Evolutionary conservation across 805 yeast species (phyloP).

Genomic region (Metschnikowia orientalis): DNA sequence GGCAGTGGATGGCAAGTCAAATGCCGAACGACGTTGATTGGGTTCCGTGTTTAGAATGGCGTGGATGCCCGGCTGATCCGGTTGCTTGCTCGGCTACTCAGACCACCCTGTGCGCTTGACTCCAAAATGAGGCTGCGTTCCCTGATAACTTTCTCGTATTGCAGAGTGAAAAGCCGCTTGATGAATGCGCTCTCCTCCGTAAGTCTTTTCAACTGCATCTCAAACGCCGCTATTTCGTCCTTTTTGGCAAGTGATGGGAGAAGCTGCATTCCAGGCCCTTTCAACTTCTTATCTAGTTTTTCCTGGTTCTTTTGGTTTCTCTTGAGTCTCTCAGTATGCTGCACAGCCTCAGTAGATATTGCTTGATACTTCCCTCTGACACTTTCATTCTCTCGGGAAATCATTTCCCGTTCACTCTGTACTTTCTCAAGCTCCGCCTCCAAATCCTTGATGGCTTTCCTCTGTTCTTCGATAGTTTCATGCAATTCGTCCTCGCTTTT

Average conservation of each 20-base stretch:
- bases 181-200: conserved; percentile 29
- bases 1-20: too few species aligned
- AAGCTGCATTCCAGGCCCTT: conserved; percentile 33
- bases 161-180: conserved; percentile 24
- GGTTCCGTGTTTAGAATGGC: conserved; percentile 26
- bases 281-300: conserved; percentile 20
- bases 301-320: conserved; percentile 19
- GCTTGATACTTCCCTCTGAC: conserved; percentile 31
- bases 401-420: conserved; percentile 21
- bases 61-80: conserved; percentile 39
- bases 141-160: conserved; percentile 30
- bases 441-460: conserved; percentile 19
- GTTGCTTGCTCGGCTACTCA: conserved; percentile 30
- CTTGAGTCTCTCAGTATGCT: conserved; percentile 21
- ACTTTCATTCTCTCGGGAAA: conserved; percentile 27
- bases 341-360: conserved; percentile 32
- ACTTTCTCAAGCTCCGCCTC: conserved; percentile 25
- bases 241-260: conserved; percentile 33
- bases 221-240: conserved; percentile 30
- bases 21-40: too few species aligned
- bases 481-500: conserved; percentile 15
- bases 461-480: conserved; percentile 18
- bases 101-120: conserved; percentile 21
- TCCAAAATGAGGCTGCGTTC: conserved; percentile 33
- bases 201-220: conserved; percentile 23